These are phyloP conservation scores for Agrocybe chaxingu DNA, from an alignment of 768 basidiomycete species.

Conservation along the genomic window DNA sequence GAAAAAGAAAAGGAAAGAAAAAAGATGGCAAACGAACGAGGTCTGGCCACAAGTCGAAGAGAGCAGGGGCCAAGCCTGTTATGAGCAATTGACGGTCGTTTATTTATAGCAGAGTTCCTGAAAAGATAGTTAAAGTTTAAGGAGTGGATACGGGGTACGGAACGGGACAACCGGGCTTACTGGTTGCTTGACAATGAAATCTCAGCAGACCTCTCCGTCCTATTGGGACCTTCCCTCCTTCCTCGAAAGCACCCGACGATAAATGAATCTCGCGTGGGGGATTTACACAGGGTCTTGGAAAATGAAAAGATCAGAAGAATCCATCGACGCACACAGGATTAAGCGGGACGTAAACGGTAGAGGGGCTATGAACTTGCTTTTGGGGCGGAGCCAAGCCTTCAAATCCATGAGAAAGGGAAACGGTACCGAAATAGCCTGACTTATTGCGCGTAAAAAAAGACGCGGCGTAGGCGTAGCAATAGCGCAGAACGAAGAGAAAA, in stretches of 20 bases:
- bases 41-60: conserved; percentile 1
- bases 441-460: not conserved
- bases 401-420: too few species aligned
- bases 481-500: not conserved
- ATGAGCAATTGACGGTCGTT: not conserved
- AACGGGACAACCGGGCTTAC: conserved; percentile 13
- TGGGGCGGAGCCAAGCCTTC: too few species aligned
- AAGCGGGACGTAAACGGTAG: too few species aligned
- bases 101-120: conserved; percentile 11
- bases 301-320: too few species aligned
- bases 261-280: too few species aligned
- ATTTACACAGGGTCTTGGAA: too few species aligned
- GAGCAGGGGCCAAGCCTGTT: conserved; percentile 1
- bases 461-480: not conserved
- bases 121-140: conserved; percentile 8
- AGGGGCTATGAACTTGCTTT: too few species aligned
- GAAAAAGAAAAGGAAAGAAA: not conserved
- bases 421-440: too few species aligned
- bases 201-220: too few species aligned
- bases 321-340: too few species aligned
- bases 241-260: too few species aligned
- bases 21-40: conserved; percentile 1
- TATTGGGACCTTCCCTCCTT: too few species aligned
- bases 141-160: conserved; percentile 13
- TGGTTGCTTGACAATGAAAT: conserved; percentile 17